Evolutionary conservation across 768 basidiomycete species (phyloP).

Genomic region (Hypsizygus marmoreus): DNA sequence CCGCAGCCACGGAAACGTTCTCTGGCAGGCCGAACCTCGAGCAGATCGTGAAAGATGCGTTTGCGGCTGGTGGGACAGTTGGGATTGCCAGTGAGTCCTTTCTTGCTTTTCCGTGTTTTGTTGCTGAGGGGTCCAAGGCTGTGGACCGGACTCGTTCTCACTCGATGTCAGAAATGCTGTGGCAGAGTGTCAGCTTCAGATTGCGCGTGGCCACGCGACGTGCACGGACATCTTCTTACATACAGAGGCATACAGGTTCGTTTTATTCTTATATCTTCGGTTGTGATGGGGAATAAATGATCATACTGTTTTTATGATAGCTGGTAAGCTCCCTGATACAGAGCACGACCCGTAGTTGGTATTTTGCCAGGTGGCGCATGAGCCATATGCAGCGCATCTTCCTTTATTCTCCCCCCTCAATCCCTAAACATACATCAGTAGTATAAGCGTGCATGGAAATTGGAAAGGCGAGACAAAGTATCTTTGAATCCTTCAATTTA

Average conservation of each 20-base stretch:
- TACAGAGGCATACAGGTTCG: conserved; percentile 33
- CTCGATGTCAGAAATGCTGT: conserved; percentile 35
- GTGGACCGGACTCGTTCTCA: conserved; percentile 29
- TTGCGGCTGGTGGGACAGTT: conserved; percentile 5
- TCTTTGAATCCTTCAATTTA: too few relatives aligned
- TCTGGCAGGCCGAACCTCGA: conserved; percentile 21
- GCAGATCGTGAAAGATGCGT: conserved; percentile 19
- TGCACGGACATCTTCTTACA: conserved; percentile 31
- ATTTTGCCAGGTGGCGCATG: too few relatives aligned
- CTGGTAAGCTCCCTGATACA: too few relatives aligned
- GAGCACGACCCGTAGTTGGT: too few relatives aligned
- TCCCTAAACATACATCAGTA: too few relatives aligned
- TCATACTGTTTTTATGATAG: too few relatives aligned
- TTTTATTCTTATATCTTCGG: too few relatives aligned
- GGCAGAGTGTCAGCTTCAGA: conserved; percentile 28
- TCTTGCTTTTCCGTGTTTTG: not conserved
- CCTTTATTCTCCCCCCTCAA: too few relatives aligned
- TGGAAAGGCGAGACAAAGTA: too few relatives aligned
- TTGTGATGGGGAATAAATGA: too few relatives aligned
- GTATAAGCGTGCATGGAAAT: too few relatives aligned
- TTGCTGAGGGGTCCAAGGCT: conserved; percentile 20
- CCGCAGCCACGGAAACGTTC: not conserved
- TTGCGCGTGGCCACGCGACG: conserved; percentile 25
- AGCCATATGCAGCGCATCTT: too few relatives aligned
- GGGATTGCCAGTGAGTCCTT: conserved; percentile 3